A percentile compares a stretch with the other conserved stretches of the same genome.
Evolutionary conservation across 139 green algal species (phyloP).

Genomic region (Micractinium conductrix): DNA sequence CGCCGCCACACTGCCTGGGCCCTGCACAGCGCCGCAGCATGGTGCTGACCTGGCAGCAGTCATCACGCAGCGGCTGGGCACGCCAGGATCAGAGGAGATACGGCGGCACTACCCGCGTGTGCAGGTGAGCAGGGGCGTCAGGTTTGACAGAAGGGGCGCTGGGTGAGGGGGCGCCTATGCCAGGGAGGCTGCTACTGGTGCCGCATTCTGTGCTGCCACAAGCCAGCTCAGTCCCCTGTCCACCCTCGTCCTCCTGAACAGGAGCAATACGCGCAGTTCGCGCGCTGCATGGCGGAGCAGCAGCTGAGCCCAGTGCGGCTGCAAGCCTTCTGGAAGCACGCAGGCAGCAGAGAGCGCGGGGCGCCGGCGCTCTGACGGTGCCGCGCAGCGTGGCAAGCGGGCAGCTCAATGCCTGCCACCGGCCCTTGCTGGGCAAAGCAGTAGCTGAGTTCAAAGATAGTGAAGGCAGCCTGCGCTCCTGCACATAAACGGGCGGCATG

Average conservation of each 20-base stretch:
- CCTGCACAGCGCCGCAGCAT: neutral
- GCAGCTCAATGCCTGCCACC: neutral
- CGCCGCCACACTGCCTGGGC: too few species aligned
- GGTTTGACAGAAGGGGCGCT: neutral
- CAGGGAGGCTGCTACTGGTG: too few species aligned
- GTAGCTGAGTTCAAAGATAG: neutral
- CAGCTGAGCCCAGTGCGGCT: conserved; percentile 16
- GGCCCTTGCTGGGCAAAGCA: neutral
- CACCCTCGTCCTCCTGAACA: too few species aligned
- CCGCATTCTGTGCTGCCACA: too few species aligned
- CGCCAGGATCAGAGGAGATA: conserved; percentile 7
- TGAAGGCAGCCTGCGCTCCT: too few species aligned
- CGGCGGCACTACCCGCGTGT: conserved; percentile 21
- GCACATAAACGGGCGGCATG: too few species aligned
- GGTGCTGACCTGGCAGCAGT: conserved; percentile 12
- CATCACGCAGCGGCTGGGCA: conserved; percentile 26
- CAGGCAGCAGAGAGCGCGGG: neutral
- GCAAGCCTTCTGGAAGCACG: conserved; percentile 11
- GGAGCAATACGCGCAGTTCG: conserved; percentile 20
- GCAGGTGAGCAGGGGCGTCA: neutral
- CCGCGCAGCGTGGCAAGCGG: neutral
- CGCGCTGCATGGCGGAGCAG: neutral
- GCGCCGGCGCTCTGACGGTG: conserved; percentile 4
- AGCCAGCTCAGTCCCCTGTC: too few species aligned
- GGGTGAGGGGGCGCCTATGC: too few species aligned